Conservation (phyloP, 2,329 filamentous ascomycete species). For the Fusarium graminum region DNA sequence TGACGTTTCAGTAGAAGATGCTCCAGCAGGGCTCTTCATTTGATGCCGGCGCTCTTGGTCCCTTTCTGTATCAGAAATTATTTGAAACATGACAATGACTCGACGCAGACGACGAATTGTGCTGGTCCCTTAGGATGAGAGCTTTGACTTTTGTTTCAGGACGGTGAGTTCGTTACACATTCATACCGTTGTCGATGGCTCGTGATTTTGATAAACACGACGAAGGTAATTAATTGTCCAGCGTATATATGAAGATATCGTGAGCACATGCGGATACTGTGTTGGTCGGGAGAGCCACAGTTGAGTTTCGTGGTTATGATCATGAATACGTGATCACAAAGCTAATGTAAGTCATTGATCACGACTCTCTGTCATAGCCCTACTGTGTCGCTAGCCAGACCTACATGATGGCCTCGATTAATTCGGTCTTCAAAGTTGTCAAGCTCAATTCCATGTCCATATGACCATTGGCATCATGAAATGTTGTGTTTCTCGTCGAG, state of each 20-base stretch:
- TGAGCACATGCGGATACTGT: background rate
- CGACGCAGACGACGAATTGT: conserved; percentile 6
- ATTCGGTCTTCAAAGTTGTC: conserved; percentile 1
- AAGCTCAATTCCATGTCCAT: conserved; percentile 19
- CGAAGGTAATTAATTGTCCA: background rate
- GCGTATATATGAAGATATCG: background rate
- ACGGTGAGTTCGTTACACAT: conserved; percentile 18
- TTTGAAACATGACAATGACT: conserved; percentile 27
- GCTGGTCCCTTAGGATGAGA: conserved; percentile 23
- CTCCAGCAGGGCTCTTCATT: conserved; percentile 11
- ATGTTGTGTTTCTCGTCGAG: background rate
- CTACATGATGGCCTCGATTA: background rate
- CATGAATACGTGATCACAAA: conserved; percentile 2
- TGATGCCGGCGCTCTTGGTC: conserved; percentile 19
- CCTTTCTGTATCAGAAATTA: conserved; percentile 4
- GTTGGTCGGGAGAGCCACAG: background rate
- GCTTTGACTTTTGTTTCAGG: conserved; percentile 10
- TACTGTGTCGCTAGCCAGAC: background rate
- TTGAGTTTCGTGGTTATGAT: background rate
- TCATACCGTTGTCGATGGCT: background rate
- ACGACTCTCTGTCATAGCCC: background rate
- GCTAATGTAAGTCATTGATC: conserved; percentile 4
- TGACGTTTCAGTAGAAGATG: conserved; percentile 42
- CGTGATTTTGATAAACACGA: background rate
- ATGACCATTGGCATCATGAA: conserved; percentile 20